These are phyloP conservation scores for Astrocystis sublimbata DNA, from an alignment of 495 filamentous ascomycete genomes.

Conservation along the genomic window DNA sequence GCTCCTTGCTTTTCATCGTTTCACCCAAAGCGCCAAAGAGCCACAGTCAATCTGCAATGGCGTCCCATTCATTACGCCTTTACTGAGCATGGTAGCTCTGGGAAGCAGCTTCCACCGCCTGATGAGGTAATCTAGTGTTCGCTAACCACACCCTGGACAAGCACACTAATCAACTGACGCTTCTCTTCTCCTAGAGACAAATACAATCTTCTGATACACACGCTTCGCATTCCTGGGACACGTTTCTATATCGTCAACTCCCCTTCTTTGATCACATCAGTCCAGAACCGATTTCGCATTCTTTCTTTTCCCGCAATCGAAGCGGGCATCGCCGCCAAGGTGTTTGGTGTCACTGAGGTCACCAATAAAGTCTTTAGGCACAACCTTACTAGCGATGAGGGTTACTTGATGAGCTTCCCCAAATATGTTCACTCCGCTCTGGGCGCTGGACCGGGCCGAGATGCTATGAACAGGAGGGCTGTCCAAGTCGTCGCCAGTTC, in stretches of 20 bases:
- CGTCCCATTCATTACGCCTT: too few species aligned
- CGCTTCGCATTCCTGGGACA: slow-evolving; percentile 17
- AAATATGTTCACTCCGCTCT: slow-evolving; percentile 6
- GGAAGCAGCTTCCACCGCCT: too few species aligned
- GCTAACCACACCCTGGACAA: too few species aligned
- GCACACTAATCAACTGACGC: too few species aligned
- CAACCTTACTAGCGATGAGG: slow-evolving; percentile 16
- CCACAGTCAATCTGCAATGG: too few species aligned
- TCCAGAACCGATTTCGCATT: slow-evolving; percentile 26
- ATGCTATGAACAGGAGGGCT: slow-evolving; percentile 24
- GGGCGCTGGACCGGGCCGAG: slow-evolving; percentile 7
- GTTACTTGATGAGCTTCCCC: slow-evolving; percentile 11
- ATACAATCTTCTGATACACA: slow-evolving; percentile 24
- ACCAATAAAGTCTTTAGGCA: slow-evolving; percentile 16
- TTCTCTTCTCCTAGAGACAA: too few species aligned
- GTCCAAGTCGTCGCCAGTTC: slow-evolving; percentile 20
- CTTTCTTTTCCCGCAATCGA: slow-evolving; percentile 29
- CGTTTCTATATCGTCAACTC: slow-evolving; percentile 32
- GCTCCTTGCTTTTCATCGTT: too few species aligned
- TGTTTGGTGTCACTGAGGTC: slow-evolving; percentile 16
- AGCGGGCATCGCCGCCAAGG: background rate
- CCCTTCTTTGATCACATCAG: slow-evolving; percentile 19
- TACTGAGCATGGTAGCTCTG: too few species aligned
- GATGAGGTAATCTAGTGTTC: too few species aligned
- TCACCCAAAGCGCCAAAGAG: too few species aligned